phyloP scores from a whole-genome alignment of 106 monocot species.

The Narthecium ossifragum region DNA sequence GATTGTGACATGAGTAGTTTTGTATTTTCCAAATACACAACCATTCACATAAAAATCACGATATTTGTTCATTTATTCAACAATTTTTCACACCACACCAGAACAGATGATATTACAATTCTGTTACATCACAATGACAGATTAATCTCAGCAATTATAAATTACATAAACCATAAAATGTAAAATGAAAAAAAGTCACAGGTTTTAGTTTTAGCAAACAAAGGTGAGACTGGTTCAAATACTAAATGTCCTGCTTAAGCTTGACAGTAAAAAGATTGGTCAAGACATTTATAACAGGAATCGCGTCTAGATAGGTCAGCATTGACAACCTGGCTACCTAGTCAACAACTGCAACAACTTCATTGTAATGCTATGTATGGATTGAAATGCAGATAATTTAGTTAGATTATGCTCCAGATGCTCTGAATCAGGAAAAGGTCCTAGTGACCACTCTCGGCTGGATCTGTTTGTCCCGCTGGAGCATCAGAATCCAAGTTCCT shows the following conservation, averaged over 20 bases:
- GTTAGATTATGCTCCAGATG: background rate
- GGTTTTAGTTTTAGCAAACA: background rate
- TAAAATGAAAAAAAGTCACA: too few relatives aligned
- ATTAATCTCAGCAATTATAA: too few relatives aligned
- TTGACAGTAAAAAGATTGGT: conserved; percentile 12
- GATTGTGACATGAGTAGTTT: too few relatives aligned
- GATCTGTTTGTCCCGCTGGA: conserved; percentile 12
- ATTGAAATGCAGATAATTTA: background rate
- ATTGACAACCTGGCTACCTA: conserved; percentile 3
- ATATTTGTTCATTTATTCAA: too few relatives aligned
- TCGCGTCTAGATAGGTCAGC: conserved; percentile 2
- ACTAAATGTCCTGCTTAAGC: conserved; percentile 1
- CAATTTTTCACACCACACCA: too few relatives aligned
- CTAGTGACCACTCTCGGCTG: conserved; percentile 8
- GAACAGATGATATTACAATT: too few relatives aligned
- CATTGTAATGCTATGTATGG: background rate
- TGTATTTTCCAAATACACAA: too few relatives aligned
- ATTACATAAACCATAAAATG: too few relatives aligned
- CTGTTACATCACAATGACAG: too few relatives aligned
- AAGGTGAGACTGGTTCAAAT: background rate
- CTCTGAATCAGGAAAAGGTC: conserved; percentile 4
- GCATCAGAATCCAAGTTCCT: conserved; percentile 18
- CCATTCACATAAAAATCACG: too few relatives aligned
- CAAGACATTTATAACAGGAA: conserved; percentile 1
- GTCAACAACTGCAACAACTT: conserved; percentile 1